A percentile compares a stretch with the other conserved stretches of the same genome.
Conservation (phyloP, 495 filamentous ascomycete species). For the Pseudomonodictys pantanalensis region DNA sequence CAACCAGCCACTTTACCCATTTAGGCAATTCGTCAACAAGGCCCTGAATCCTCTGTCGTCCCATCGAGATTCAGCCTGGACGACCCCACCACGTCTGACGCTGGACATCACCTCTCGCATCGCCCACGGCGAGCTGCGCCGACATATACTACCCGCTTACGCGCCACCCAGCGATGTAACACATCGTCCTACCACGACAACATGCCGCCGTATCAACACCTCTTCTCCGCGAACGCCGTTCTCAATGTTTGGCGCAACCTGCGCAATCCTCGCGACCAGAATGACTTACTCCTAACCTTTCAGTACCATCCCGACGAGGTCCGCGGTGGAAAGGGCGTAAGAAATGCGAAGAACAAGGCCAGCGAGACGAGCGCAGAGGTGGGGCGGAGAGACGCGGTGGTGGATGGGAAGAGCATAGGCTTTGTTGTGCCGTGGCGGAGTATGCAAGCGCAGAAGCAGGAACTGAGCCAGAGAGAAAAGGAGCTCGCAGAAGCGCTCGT, state of each 20-base stretch:
- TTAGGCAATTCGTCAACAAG: no score
- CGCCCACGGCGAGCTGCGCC: no score
- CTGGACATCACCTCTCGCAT: no score
- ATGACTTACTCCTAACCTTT: slow-evolving; percentile 22
- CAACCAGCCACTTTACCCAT: no score
- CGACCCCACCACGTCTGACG: no score
- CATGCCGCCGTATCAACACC: slow-evolving; percentile 25
- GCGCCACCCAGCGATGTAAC: no score
- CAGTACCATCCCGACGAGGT: slow-evolving; percentile 20
- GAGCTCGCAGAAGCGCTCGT: slow-evolving; percentile 25
- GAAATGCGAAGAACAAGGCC: neutral
- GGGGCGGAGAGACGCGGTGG: neutral
- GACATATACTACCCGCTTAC: neutral
- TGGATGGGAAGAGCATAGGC: slow-evolving; percentile 9
- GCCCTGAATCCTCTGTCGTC: no score
- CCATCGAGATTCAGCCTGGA: no score
- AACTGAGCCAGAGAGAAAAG: slow-evolving; percentile 24
- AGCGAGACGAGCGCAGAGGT: neutral
- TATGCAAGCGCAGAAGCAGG: slow-evolving; percentile 20
- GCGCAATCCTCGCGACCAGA: slow-evolving; percentile 12
- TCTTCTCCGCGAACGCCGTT: slow-evolving; percentile 20
- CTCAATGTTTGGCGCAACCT: slow-evolving; percentile 26
- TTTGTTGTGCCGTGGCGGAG: slow-evolving; percentile 29
- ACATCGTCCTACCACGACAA: no score
- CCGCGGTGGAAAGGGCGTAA: neutral